These are phyloP conservation scores for Immersiporthe knoxdaviesiana DNA, from an alignment of 2,329 filamentous ascomycete genomes.

Conservation along the genomic window DNA sequence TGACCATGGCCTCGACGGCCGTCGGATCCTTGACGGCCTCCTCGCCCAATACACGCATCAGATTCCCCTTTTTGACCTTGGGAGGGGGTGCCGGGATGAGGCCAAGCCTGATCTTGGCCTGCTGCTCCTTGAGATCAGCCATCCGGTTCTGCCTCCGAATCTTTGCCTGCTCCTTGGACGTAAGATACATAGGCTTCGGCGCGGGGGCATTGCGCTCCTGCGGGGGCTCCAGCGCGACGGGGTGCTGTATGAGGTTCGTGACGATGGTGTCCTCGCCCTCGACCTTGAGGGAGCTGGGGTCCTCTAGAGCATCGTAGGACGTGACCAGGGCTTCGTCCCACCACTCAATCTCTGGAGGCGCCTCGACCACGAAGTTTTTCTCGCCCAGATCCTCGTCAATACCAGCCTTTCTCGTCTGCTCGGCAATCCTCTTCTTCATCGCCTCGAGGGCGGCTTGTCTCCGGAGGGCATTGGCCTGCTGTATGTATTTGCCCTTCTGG, in stretches of 20 bases:
- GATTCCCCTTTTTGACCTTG: constrained; percentile 95
- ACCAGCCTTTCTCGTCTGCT: constrained; percentile 83
- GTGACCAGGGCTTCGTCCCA: constrained; percentile 91
- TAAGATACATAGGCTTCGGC: constrained; percentile 90
- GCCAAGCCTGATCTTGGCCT: constrained; percentile 92
- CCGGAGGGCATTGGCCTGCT: constrained; percentile 86
- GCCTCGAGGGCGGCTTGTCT: constrained; percentile 87
- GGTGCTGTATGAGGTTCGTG: constrained; percentile 90
- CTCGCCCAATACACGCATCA: constrained; percentile 96
- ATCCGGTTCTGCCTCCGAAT: constrained; percentile 86
- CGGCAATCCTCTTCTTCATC: constrained; percentile 92
- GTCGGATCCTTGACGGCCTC: constrained; percentile 93
- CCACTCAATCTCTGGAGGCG: constrained; percentile 91
- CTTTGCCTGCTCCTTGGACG: constrained; percentile 88
- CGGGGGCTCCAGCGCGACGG: constrained; percentile 85
- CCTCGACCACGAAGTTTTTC: constrained; percentile 83
- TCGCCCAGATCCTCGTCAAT: constrained; percentile 91
- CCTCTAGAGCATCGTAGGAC: constrained; percentile 72
- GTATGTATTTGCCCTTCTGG: constrained; percentile 95
- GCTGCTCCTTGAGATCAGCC: constrained; percentile 92
- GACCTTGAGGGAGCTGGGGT: constrained; percentile 71
- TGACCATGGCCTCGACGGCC: constrained; percentile 92
- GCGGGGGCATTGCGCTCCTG: constrained; percentile 81
- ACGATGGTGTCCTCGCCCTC: constrained; percentile 81
- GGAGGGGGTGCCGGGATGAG: constrained; percentile 87